Evolutionary conservation across 805 yeast genomes (phyloP), one percentile per base, ranked within the genome.

Genomic region (Deakozyma indianensis): DNA sequence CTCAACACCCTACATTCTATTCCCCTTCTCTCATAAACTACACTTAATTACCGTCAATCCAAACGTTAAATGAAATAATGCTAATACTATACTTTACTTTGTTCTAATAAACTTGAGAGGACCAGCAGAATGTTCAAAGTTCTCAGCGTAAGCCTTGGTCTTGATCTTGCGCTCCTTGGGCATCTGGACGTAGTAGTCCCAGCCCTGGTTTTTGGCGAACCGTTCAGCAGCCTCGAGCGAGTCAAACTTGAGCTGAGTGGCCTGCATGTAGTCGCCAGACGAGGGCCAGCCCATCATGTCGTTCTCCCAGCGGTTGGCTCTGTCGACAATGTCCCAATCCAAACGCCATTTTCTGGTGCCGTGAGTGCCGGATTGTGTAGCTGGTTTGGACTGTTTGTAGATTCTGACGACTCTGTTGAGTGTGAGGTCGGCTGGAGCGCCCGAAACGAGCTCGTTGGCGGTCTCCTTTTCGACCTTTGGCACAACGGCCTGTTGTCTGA

Each of bases 241-340:
- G 57, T 77, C 81, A 60, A 84, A 84, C 60, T 78, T 77, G 69
- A 84, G 63, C 58, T 74, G 74, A 5, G 90, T 80, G 16, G 81
- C 86, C 66, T 83, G 75, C 73, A 85, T 80, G 64, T 77, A 79
- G 61, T 84, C 95, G 29, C 83, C 75, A 41, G 82, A 70, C 41
- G 83, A 74, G 56, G 83, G 88, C 69, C 83, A 84, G 22, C 95
- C 95, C 63, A 84, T 84, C 59, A 84, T 69, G 60, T 83, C 90
- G 63, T 84, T 84, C 60, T 84, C 95, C 94, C 94, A 84, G 60
- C 92, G 69, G 68, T 84, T 77, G 21, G 82, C 84, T 56, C 79
- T 76, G 41, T 78, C 78, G 47, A 80, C 65, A 38, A 83, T 74
- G 58, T 85, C 94, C 90, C 92, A 84, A 63, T 84, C 94, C 47